Percentiles rank a stretch among this genome's conserved stretches.
phyloP scores from a whole-genome alignment of 495 filamentous ascomycete genomes.

The Tuber aestivum region DNA sequence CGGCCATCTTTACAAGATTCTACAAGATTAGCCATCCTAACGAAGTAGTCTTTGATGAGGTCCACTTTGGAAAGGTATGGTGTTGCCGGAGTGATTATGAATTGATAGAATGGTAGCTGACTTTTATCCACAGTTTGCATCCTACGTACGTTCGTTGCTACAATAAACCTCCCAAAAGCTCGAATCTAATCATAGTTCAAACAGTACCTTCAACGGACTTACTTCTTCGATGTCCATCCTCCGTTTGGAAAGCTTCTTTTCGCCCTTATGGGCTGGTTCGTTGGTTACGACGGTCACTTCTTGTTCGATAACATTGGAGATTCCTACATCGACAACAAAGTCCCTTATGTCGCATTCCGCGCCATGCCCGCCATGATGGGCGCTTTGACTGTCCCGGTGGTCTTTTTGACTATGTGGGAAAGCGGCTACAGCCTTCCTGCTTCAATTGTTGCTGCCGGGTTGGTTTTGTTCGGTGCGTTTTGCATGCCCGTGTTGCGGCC shows the following conservation, averaged over 20 bases:
- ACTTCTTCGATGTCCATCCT: constrained; percentile 99
- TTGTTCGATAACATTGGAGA: constrained; percentile 99
- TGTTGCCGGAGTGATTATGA: neutral
- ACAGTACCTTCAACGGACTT: constrained; percentile 94
- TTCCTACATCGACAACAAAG: constrained; percentile 93
- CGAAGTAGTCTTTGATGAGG: constrained; percentile 97
- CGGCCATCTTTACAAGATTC: constrained; percentile 89
- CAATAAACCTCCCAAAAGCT: neutral
- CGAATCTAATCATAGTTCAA: neutral
- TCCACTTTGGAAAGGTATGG: constrained; percentile 95
- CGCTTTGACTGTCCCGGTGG: constrained; percentile 84
- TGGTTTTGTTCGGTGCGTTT: constrained; percentile 64
- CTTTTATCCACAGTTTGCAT: constrained; percentile 43
- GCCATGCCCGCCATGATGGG: constrained; percentile 89
- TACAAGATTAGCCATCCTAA: constrained; percentile 91
- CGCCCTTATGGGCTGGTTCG: constrained; percentile 92
- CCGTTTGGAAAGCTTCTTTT: constrained; percentile 88
- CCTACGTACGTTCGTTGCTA: constrained; percentile 39
- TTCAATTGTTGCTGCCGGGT: constrained; percentile 73
- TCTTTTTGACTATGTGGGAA: constrained; percentile 99
- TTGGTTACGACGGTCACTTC: constrained; percentile 93
- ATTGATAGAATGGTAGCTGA: constrained; percentile 19
- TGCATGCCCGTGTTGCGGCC: neutral
- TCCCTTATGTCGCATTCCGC: constrained; percentile 92
- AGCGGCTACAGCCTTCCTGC: constrained; percentile 94